Evolutionary conservation across 2,329 filamentous ascomycete species (phyloP).

Genomic region (Alternaria panax): DNA sequence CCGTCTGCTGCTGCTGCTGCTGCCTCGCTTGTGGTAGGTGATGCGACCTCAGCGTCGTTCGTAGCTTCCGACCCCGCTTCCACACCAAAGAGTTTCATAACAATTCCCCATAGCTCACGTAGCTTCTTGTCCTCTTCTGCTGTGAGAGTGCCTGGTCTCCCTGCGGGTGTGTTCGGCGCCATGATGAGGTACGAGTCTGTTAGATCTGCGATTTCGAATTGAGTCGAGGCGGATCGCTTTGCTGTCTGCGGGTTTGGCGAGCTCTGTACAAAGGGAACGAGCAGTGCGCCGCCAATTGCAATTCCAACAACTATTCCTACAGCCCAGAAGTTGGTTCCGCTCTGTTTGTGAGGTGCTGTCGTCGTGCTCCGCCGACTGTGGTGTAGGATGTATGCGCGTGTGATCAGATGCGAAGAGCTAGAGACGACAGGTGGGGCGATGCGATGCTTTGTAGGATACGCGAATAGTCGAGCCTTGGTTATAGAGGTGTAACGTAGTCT

Average conservation of each 20-base stretch:
- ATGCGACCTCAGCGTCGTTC: conserved; percentile 21
- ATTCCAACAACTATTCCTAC: conserved; percentile 39
- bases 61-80: conserved; percentile 41
- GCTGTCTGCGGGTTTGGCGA: conserved; percentile 15
- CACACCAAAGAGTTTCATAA: conserved; percentile 75
- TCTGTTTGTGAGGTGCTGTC: conserved; percentile 24
- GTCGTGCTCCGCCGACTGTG: conserved; percentile 12
- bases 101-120: conserved; percentile 81
- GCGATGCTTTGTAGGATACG: conserved; percentile 20
- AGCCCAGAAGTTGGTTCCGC: conserved; percentile 37
- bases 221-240: conserved; percentile 15
- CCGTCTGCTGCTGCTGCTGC: conserved; percentile 25
- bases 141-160: conserved; percentile 87
- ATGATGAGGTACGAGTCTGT: conserved; percentile 49
- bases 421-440: conserved; percentile 21
- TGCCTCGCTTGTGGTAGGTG: conserved; percentile 17
- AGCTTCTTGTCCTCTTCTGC: conserved; percentile 87
- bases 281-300: conserved; percentile 43
- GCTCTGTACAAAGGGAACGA: conserved; percentile 31
- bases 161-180: conserved; percentile 61
- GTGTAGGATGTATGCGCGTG: conserved; percentile 19
- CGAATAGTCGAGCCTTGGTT: conserved; percentile 15
- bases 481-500: conserved; percentile 8
- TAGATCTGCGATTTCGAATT: conserved; percentile 30
- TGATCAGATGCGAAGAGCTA: conserved; percentile 11